Evolutionary conservation across 306 rosid genomes (phyloP).

Genomic region (Pyrus pyrifolia): DNA sequence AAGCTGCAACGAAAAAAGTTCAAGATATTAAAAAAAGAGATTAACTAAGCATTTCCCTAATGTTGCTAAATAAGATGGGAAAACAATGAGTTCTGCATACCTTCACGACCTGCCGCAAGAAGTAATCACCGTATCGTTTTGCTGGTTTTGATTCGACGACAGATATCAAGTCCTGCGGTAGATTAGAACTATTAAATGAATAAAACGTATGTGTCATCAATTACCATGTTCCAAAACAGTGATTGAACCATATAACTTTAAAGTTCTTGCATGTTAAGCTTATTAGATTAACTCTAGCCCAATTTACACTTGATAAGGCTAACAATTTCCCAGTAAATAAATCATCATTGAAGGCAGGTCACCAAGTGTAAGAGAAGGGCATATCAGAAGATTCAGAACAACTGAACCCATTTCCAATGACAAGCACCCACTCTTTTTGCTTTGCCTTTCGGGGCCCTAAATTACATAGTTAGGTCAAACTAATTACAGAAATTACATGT

Average conservation of each 20-base stretch:
- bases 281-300: neutral
- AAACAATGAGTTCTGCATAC: slow-evolving; percentile 28
- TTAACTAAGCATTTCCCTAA: neutral
- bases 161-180: slow-evolving; percentile 61
- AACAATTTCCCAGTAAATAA: neutral
- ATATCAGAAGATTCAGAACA: neutral
- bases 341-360: neutral
- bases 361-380: neutral
- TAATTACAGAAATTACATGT: neutral
- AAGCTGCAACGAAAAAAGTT: slow-evolving; percentile 40
- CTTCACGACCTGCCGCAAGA: slow-evolving; percentile 85
- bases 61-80: neutral
- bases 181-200: slow-evolving; percentile 4
- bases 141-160: slow-evolving; percentile 68
- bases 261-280: neutral
- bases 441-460: neutral
- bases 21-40: neutral
- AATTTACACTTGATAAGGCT: neutral
- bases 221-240: neutral
- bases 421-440: too few species aligned
- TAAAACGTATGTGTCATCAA: neutral
- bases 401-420: neutral
- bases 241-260: neutral
- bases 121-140: slow-evolving; percentile 79
- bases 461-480: neutral